A percentile compares a stretch with the other conserved stretches of the same genome.
Conservation (phyloP, 106 monocot genomes). For the Platanthera zijinensis region DNA sequence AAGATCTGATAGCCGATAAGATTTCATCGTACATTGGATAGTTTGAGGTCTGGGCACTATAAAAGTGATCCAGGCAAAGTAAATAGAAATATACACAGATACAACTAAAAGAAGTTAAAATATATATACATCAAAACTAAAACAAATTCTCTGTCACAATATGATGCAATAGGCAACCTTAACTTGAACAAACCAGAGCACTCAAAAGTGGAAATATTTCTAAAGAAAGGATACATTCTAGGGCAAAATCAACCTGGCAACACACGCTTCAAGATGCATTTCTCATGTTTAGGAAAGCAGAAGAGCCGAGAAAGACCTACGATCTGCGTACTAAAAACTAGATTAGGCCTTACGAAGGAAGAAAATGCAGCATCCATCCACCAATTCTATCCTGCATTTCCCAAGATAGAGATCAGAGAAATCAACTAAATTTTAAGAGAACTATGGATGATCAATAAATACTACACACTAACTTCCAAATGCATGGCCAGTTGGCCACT, state of each 20-base stretch:
- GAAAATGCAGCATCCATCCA: slow-evolving; percentile 16
- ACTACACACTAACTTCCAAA: no score
- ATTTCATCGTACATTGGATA: slow-evolving; percentile 62
- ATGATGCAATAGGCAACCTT: not conserved
- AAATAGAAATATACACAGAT: not conserved
- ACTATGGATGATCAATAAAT: no score
- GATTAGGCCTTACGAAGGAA: slow-evolving; percentile 10
- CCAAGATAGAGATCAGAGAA: no score
- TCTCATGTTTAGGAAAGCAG: slow-evolving; percentile 5
- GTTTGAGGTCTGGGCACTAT: slow-evolving; percentile 14
- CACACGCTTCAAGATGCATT: not conserved
- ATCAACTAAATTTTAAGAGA: no score
- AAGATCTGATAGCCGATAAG: slow-evolving; percentile 70
- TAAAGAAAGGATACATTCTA: not conserved
- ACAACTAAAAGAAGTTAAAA: not conserved
- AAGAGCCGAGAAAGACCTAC: not conserved
- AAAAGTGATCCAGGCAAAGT: not conserved
- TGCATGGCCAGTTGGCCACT: no score
- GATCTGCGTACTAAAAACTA: slow-evolving; percentile 1
- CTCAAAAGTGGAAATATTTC: not conserved
- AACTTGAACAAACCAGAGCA: not conserved
- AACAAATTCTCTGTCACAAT: not conserved
- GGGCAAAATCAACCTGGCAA: not conserved
- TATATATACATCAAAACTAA: not conserved
- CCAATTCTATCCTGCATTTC: not conserved